Evolutionary conservation across 2,329 filamentous ascomycete species (phyloP), one percentile per base, ranked within the genome.

Genomic region (Paecilomyces formosus): DNA sequence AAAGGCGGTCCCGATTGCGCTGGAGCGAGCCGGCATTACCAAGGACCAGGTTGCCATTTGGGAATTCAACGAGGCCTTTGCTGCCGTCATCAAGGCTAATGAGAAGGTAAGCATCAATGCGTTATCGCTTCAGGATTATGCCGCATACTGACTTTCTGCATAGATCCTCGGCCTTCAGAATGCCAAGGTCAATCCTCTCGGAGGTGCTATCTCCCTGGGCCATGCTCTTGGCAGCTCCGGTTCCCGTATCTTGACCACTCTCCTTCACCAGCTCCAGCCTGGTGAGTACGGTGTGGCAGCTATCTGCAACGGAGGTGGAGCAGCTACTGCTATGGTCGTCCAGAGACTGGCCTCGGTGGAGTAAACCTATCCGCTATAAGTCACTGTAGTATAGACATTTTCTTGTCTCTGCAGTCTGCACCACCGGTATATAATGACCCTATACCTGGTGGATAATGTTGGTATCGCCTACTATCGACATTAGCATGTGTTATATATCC

Each of bases 1-100:
- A 45, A 92, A 95, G 75, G 93, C 93, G 4, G 93, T 97, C 0
- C 92, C 93, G 2, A 85, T 97, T 67, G 92, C 92, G 11, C 81
- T 99, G 55, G 84, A 92, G 75, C 84, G 92, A 58, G 94, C 94
- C 0, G 92, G 93, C 11, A 92, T 99, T 65, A 90, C 85, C 63
- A 91, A 92, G 76, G 88, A 95, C 53, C 89, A 97, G 74, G 91
- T 99, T 53, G 87, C 93, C 4, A 79, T 97, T 22, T 97, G 94
- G 93, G 94, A 97, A 74, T 96, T 99, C 76, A 99, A 99, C 74
- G 94, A 99, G 78, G 94, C 94, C 0, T 99, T 99, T 72, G 93
- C 94, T 28, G 90, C 90, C 3, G 92, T 97, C 30, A 94, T 97
- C 74, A 92, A 94, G 72, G 92, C 93, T 50, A 97, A 97, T 70